A percentile compares a stretch with the other conserved stretches of the same genome.
Conservation (phyloP, 306 rosid species). For the Quercus glauca region DNA sequence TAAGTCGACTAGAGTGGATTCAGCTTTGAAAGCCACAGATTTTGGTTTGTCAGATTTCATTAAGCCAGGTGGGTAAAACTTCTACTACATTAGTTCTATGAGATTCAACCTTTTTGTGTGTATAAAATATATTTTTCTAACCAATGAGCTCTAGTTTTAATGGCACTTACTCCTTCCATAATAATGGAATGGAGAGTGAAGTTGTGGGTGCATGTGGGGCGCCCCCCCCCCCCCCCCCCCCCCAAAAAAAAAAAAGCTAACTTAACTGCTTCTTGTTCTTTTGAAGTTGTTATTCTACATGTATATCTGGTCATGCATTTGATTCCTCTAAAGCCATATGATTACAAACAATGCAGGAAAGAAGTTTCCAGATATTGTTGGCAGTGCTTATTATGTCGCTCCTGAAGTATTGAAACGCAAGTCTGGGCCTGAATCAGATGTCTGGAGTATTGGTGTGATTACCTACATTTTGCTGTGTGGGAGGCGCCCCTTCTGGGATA, state of each 20-base stretch:
- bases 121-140: background rate
- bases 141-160: background rate
- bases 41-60: constrained; percentile 98
- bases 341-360: constrained; percentile 54
- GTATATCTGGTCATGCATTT: constrained; percentile 21
- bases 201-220: no score
- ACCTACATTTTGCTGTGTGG: constrained; percentile 97
- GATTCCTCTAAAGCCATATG: constrained; percentile 18
- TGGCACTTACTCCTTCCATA: no score
- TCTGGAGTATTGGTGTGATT: constrained; percentile 98
- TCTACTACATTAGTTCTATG: constrained; percentile 1
- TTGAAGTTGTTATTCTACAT: background rate
- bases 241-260: no score
- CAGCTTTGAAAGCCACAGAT: constrained; percentile 89
- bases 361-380: constrained; percentile 89
- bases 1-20: constrained; percentile 67
- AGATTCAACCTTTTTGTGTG: background rate
- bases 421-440: constrained; percentile 99
- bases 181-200: no score
- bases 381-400: constrained; percentile 98
- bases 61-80: constrained; percentile 67
- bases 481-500: constrained; percentile 99
- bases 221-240: no score
- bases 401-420: constrained; percentile 96
- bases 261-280: background rate